These are phyloP conservation scores for Lactarius pseudohatsudake DNA, from an alignment of 768 basidiomycete species.

Conservation along the genomic window DNA sequence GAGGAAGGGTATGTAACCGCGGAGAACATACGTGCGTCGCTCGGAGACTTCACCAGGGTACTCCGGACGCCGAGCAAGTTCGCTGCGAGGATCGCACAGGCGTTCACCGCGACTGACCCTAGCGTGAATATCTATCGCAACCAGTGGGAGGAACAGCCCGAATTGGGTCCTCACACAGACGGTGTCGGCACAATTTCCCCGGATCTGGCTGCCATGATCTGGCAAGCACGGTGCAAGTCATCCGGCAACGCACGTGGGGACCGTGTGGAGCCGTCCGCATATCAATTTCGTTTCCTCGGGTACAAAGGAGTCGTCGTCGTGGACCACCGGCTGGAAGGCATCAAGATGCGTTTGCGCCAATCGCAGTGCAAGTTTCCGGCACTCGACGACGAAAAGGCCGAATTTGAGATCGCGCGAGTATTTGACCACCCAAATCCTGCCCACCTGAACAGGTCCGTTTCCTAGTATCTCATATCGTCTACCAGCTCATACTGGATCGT, in stretches of 20 bases:
- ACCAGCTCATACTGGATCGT: background rate
- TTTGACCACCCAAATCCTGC: conserved; percentile 60
- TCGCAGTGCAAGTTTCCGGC: conserved; percentile 79
- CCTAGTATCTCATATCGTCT: background rate
- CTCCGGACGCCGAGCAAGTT: conserved; percentile 64
- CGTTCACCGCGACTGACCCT: conserved; percentile 79
- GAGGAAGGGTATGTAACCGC: conserved; percentile 50
- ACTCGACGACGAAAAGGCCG: conserved; percentile 42
- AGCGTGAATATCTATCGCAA: conserved; percentile 56
- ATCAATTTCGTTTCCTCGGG: conserved; percentile 78
- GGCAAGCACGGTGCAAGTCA: conserved; percentile 49
- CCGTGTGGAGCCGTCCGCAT: conserved; percentile 39
- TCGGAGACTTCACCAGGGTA: conserved; percentile 65
- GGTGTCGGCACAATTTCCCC: conserved; percentile 79
- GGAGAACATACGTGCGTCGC: conserved; percentile 53
- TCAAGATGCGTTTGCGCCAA: conserved; percentile 65
- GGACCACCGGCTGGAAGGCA: conserved; percentile 56
- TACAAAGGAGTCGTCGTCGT: conserved; percentile 83
- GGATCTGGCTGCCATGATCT: conserved; percentile 57
- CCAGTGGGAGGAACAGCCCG: conserved; percentile 65
- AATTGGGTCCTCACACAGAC: conserved; percentile 69
- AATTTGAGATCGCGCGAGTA: conserved; percentile 72
- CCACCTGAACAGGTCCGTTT: conserved; percentile 67
- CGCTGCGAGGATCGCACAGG: conserved; percentile 80
- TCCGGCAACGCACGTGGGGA: conserved; percentile 19